Percentiles rank a stretch among this genome's conserved stretches.
These are phyloP conservation scores for Ustilago shanxiensis DNA, from an alignment of 1,284 basidiomycete species.

Conservation along the genomic window DNA sequence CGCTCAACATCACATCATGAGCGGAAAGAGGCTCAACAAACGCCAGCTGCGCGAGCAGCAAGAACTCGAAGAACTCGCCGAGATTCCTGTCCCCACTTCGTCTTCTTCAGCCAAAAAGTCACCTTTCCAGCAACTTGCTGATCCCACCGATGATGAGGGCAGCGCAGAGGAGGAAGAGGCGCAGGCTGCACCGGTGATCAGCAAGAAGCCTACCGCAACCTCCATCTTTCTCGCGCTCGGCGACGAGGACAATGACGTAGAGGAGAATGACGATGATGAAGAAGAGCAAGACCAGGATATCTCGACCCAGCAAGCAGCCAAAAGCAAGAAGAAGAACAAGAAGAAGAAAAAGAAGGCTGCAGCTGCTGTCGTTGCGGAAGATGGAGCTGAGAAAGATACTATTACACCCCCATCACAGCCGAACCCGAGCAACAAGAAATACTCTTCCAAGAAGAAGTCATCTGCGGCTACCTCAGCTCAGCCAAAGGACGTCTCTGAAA, in stretches of 20 bases:
- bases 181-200: neutral
- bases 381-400: neutral
- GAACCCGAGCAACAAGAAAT: slow-evolving; percentile 32
- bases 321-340: slow-evolving; percentile 50
- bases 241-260: slow-evolving; percentile 26
- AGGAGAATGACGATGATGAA: slow-evolving; percentile 33
- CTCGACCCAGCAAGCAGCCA: slow-evolving; percentile 21
- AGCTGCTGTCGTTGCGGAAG: slow-evolving; percentile 10
- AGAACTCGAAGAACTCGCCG: slow-evolving; percentile 59
- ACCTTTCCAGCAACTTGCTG: slow-evolving; percentile 26
- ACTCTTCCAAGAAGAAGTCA: slow-evolving; percentile 27
- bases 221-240: slow-evolving; percentile 58
- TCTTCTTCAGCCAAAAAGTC: slow-evolving; percentile 19
- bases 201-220: slow-evolving; percentile 10
- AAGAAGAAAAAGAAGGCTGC: slow-evolving; percentile 68
- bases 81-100: slow-evolving; percentile 16
- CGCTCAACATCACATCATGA: slow-evolving; percentile 30
- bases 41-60: slow-evolving; percentile 64
- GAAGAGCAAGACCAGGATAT: slow-evolving; percentile 39
- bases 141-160: slow-evolving; percentile 17
- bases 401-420: slow-evolving; percentile 5
- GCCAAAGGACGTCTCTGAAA: slow-evolving; percentile 57
- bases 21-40: slow-evolving; percentile 62
- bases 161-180: slow-evolving; percentile 18
- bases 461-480: slow-evolving; percentile 12